These are phyloP conservation scores for Waltergamsia citrina DNA, from an alignment of 2,329 filamentous ascomycete genomes.

Conservation along the genomic window DNA sequence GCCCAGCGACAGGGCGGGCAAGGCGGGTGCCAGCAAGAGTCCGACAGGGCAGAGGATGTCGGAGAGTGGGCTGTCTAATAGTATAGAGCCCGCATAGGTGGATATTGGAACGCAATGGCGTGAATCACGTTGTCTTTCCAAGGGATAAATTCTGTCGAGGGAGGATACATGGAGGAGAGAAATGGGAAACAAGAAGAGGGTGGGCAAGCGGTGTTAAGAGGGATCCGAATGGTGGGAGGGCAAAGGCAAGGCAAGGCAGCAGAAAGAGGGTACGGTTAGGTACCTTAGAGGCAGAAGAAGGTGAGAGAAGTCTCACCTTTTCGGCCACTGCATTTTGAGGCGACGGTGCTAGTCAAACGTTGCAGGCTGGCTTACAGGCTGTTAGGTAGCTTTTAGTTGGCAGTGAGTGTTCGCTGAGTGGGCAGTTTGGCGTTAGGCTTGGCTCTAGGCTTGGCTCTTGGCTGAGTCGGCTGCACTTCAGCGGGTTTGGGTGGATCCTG, in stretches of 20 bases:
- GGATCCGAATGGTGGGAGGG: background rate
- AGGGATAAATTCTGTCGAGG: background rate
- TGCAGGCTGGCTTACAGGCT: background rate
- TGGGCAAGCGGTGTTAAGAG: background rate
- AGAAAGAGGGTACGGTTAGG: too few species aligned
- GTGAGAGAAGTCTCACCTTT: background rate
- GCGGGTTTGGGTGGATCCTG: too few species aligned
- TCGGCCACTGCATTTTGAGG: too few species aligned
- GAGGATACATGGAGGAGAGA: too few species aligned
- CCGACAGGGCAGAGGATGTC: background rate
- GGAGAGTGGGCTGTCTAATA: background rate
- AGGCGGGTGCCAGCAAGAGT: too few species aligned
- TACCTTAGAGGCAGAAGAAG: too few species aligned
- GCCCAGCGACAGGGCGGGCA: too few species aligned
- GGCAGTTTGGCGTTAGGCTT: too few species aligned
- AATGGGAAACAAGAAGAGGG: background rate
- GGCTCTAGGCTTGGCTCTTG: too few species aligned
- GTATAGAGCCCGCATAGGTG: background rate
- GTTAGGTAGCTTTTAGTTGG: background rate
- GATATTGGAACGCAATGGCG: background rate
- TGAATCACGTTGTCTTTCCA: background rate
- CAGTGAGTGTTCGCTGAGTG: too few species aligned
- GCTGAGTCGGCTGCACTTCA: too few species aligned
- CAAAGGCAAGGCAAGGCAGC: background rate
- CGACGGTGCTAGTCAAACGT: too few species aligned